Evolutionary conservation across 1,284 basidiomycete genomes (phyloP).

Genomic region (Cryptococcus sp.): DNA sequence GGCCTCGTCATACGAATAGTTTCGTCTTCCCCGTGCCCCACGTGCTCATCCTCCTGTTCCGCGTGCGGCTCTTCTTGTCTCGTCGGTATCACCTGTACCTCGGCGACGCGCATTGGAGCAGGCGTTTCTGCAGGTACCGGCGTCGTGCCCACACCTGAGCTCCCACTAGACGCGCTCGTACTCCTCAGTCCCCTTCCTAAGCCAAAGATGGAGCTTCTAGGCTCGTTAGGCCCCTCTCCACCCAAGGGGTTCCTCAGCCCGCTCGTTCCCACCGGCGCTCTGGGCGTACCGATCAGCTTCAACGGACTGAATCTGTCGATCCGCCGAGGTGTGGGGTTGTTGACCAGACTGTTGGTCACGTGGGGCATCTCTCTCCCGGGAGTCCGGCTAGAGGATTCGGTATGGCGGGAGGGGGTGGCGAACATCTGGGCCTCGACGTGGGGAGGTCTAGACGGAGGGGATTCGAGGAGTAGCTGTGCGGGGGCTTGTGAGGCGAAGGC

Average conservation of each 20-base stretch:
- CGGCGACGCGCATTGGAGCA: background rate
- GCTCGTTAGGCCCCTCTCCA: too few species aligned
- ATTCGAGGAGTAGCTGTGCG: background rate
- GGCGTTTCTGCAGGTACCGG: background rate
- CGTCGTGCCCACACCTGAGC: background rate
- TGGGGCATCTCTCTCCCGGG: slow-evolving; percentile 21
- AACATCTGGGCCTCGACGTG: too few species aligned
- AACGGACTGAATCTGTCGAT: slow-evolving; percentile 36
- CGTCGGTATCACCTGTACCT: background rate
- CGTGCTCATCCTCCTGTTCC: slow-evolving; percentile 2
- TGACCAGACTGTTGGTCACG: slow-evolving; percentile 36
- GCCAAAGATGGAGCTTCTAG: slow-evolving; percentile 26
- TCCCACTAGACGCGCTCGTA: background rate
- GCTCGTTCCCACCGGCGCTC: slow-evolving; percentile 16
- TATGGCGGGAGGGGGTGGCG: too few species aligned
- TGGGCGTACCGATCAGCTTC: slow-evolving; percentile 32
- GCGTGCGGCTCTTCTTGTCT: background rate
- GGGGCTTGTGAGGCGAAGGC: background rate
- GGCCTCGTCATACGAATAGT: slow-evolving; percentile 13
- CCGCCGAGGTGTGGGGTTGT: slow-evolving; percentile 25
- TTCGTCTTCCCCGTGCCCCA: slow-evolving; percentile 13
- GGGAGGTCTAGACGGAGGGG: slow-evolving; percentile 1
- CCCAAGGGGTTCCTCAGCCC: slow-evolving; percentile 16
- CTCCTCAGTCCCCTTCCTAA: slow-evolving; percentile 1
- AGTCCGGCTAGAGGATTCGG: slow-evolving; percentile 3